phyloP scores from a whole-genome alignment of 495 filamentous ascomycete species.

The Xylaria cubensis region DNA sequence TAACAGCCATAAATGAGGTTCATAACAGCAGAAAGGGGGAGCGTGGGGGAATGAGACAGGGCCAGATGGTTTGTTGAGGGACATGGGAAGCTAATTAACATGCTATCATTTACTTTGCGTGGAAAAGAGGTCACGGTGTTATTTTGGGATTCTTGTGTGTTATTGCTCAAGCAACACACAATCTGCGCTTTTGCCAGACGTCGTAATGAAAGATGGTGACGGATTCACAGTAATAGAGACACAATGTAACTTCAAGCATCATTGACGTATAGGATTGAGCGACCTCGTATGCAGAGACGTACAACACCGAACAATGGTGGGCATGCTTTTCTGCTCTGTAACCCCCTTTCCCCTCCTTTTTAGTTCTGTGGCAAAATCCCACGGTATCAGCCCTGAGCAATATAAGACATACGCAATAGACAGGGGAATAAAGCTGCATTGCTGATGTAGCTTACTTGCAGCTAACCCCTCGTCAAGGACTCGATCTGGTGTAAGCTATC shows the following conservation, averaged over 20 bases:
- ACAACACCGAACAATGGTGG: not conserved
- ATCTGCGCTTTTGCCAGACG: not conserved
- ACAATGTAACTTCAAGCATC: not conserved
- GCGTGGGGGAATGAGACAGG: not conserved
- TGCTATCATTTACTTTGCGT: not conserved
- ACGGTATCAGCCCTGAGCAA: not conserved
- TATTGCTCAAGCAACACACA: not conserved
- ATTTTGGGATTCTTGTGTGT: not conserved
- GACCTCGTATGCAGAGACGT: not conserved
- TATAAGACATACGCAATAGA: not conserved
- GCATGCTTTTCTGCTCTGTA: not conserved
- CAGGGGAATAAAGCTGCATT: not conserved
- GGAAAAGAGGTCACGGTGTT: not conserved
- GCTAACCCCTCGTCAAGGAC: conserved; percentile 7
- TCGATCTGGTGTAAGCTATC: not conserved
- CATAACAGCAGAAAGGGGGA: not conserved
- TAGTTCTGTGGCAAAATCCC: not conserved
- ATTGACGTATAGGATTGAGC: conserved; percentile 1
- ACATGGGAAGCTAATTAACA: not conserved
- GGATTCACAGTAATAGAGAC: not conserved
- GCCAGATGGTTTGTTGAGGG: not conserved
- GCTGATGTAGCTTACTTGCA: conserved; percentile 8
- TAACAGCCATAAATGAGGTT: not conserved
- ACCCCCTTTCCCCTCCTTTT: not conserved
- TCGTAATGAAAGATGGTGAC: not conserved